Base-by-base conservation (phyloP, 805 yeast species). In the Metschnikowia hibisci region DNA sequence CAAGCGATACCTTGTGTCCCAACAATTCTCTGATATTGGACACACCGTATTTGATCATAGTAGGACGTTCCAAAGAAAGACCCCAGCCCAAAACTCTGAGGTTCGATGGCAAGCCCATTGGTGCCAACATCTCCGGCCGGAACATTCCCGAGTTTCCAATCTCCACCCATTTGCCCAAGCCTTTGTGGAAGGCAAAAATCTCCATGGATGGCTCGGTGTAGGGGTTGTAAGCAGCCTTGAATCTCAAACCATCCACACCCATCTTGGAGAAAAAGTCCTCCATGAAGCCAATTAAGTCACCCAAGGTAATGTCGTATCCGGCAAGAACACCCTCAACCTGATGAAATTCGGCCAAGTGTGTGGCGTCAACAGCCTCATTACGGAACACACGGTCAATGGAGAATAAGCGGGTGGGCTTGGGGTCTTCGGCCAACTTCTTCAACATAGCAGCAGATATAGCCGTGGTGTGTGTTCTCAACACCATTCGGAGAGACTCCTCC, bases 91-190 rank as follows among this genome's bases (percentile, higher is more conserved):
- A 78, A 10, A 91, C 98, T 64, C 97, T 79, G 73, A 95, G 68
- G 63, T 87, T 85, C 73, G 83, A 83, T 47, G 99, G 99, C 60
- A 93, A 78, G 28, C 99, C 99, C 98, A 93, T 91, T 34, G 96
- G 73, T 71, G 89, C 96, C 63, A 95, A 77, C 99, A 93, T 93
- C 72, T 93, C 99, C 11, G 99, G 99, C 71, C 99, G 83, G 78
- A 93, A 93, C 96, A 93, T 85, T 66, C 99, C 99, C 14, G 97
- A 89, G 76, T 93, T 93, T 67, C 99, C 99, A 60, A 93, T 91
- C 75, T 93, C 99, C 50, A 93, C 99, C 99, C 99, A 95, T 66
- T 88, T 93, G 56, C 77, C 82, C 58, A 93, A 77, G 39, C 96
- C 96, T 56, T 81, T 82, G 70, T 93, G 99, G 85, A 87, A 93